Conservation (phyloP, 371 early-diverging fungal genomes). For the Umbelopsis sp. region DNA sequence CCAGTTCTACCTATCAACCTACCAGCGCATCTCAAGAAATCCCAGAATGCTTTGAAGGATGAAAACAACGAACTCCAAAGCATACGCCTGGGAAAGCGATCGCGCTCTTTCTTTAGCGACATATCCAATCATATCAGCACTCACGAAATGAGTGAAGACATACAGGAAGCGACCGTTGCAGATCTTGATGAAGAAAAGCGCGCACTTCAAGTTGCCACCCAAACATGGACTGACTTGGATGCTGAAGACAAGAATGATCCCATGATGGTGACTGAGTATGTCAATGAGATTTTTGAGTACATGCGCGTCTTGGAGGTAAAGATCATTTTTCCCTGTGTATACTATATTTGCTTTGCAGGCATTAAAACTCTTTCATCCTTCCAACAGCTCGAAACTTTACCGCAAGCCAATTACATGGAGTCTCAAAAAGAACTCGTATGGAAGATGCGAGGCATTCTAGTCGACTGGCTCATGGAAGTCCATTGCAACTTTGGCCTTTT, state of each 20-base stretch:
- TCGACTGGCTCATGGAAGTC: constrained; percentile 85
- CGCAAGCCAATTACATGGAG: constrained; percentile 82
- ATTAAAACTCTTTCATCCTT: background rate
- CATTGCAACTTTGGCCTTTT: constrained; percentile 88
- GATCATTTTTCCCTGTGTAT: background rate
- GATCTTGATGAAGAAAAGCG: constrained; percentile 1
- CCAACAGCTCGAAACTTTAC: constrained; percentile 61
- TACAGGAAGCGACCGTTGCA: background rate
- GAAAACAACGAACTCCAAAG: background rate
- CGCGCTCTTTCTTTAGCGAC: constrained; percentile 9
- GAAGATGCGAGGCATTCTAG: constrained; percentile 90
- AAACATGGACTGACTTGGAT: constrained; percentile 53
- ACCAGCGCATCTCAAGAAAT: background rate
- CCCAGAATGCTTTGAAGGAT: background rate
- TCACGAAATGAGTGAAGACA: background rate
- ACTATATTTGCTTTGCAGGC: constrained; percentile 1
- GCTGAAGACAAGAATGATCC: constrained; percentile 76
- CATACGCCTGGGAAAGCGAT: constrained; percentile 9
- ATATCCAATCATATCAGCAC: constrained; percentile 18
- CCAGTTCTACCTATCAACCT: constrained; percentile 14
- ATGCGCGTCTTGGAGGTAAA: constrained; percentile 76
- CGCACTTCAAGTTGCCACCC: constrained; percentile 12
- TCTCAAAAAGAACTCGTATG: constrained; percentile 89
- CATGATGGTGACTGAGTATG: constrained; percentile 91
- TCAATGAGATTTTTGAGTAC: constrained; percentile 86